A percentile compares a stretch with the other conserved stretches of the same genome.
phyloP scores from a whole-genome alignment of 306 rosid species.

The Quercus gilva region DNA sequence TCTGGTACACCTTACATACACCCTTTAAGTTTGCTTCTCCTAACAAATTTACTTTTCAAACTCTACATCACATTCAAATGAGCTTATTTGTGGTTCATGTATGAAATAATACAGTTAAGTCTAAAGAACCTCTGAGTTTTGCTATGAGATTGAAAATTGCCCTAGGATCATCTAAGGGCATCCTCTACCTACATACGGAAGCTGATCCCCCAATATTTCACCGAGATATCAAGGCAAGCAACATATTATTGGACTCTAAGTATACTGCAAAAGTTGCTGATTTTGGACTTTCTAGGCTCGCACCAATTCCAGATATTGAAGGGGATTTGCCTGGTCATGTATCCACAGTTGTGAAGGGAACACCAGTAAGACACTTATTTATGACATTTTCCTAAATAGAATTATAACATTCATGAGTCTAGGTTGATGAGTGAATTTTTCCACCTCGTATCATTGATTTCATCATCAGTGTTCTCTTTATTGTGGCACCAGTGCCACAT shows the following conservation, averaged over 20 bases:
- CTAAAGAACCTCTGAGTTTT: slow-evolving; percentile 60
- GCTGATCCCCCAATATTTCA: slow-evolving; percentile 96
- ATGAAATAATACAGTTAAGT: slow-evolving; percentile 39
- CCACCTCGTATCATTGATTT: no score
- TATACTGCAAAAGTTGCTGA: slow-evolving; percentile 82
- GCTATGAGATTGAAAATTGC: slow-evolving; percentile 72
- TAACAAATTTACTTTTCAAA: background rate
- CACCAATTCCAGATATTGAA: slow-evolving; percentile 80
- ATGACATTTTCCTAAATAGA: background rate
- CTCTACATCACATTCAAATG: background rate
- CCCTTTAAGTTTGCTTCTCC: slow-evolving; percentile 5
- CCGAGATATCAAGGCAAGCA: slow-evolving; percentile 91
- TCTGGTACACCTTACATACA: slow-evolving; percentile 52
- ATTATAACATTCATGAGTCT: background rate
- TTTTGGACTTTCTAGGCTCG: slow-evolving; percentile 94
- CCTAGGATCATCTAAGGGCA: slow-evolving; percentile 82
- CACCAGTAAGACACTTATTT: slow-evolving; percentile 60
- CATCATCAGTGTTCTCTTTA: no score
- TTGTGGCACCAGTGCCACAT: no score
- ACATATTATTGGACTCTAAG: slow-evolving; percentile 79
- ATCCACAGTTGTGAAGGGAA: slow-evolving; percentile 95
- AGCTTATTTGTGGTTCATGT: background rate
- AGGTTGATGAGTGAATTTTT: no score
- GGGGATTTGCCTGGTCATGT: slow-evolving; percentile 71
- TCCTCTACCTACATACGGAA: slow-evolving; percentile 79